Percentiles rank a stretch among this genome's conserved stretches.
Evolutionary conservation across 2,329 filamentous ascomycete genomes (phyloP).

Genomic region (Didymella pomorum): DNA sequence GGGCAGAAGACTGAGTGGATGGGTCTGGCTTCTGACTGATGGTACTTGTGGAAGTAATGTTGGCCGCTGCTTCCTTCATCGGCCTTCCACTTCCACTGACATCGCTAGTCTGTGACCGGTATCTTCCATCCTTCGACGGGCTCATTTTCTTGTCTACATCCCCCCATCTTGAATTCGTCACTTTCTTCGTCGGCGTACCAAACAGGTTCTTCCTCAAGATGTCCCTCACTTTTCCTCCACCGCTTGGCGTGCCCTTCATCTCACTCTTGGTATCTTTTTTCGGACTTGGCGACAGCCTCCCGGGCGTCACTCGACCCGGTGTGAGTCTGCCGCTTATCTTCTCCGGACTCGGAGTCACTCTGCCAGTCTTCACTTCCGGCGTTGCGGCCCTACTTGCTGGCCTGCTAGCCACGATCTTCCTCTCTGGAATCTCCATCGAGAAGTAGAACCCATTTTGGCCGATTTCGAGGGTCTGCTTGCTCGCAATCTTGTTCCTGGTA

Average conservation of each 20-base stretch:
- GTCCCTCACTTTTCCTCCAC: conserved; percentile 13
- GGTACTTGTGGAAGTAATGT: no score
- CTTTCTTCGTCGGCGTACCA: conserved; percentile 19
- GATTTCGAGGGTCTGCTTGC: conserved; percentile 24
- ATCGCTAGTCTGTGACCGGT: not conserved
- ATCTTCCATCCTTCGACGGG: not conserved
- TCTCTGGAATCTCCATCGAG: conserved; percentile 30
- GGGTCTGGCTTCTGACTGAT: not conserved
- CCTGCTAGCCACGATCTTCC: conserved; percentile 17
- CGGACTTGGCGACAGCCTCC: conserved; percentile 11
- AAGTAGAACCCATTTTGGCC: conserved; percentile 34
- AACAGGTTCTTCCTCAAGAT: conserved; percentile 17
- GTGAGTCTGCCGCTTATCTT: not conserved
- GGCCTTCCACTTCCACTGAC: not conserved
- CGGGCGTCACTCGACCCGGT: not conserved
- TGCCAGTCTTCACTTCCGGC: conserved; percentile 1
- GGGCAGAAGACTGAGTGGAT: not conserved
- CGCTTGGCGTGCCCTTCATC: not conserved
- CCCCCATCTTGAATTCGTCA: not conserved
- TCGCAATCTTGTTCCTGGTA: not conserved
- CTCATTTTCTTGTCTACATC: not conserved
- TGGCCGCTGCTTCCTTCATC: not conserved
- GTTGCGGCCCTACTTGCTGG: conserved; percentile 17
- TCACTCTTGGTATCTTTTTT: conserved; percentile 11
- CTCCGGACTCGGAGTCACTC: not conserved